phyloP scores from a whole-genome alignment of 345 rosid species.

The Euphorbia lathyris region DNA sequence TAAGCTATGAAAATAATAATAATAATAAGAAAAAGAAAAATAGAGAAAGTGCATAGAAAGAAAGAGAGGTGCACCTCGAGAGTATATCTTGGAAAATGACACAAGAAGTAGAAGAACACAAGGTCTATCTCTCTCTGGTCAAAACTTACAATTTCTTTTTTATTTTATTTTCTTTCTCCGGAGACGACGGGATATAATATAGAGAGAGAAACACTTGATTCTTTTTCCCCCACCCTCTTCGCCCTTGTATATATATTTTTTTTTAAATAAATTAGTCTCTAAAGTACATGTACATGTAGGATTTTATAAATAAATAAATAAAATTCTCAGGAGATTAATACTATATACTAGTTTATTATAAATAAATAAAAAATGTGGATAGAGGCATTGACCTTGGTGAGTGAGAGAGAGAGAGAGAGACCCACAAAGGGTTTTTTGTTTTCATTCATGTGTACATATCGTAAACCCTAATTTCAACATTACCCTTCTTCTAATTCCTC shows the following conservation, averaged over 20 bases:
- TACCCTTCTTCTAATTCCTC: constrained; percentile 50
- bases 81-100: constrained; percentile 71
- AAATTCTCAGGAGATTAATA: no score
- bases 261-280: background rate
- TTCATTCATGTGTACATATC: constrained; percentile 40
- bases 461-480: constrained; percentile 40
- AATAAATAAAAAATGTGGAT: background rate
- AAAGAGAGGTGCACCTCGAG: constrained; percentile 47
- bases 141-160: constrained; percentile 27
- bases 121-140: constrained; percentile 45
- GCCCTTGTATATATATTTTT: constrained; percentile 12
- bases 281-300: constrained; percentile 7
- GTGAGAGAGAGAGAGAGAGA: no score
- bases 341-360: background rate
- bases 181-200: constrained; percentile 54
- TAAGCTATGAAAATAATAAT: constrained; percentile 8
- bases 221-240: constrained; percentile 40
- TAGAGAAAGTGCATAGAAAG: constrained; percentile 31
- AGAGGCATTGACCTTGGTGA: constrained; percentile 34
- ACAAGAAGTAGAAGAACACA: constrained; percentile 40
- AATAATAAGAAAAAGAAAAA: background rate
- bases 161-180: constrained; percentile 55
- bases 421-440: constrained; percentile 48
- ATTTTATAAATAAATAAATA: no score
- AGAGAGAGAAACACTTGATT: constrained; percentile 48